phyloP scores from a whole-genome alignment of 805 yeast species.

The Candida lessepsii region DNA sequence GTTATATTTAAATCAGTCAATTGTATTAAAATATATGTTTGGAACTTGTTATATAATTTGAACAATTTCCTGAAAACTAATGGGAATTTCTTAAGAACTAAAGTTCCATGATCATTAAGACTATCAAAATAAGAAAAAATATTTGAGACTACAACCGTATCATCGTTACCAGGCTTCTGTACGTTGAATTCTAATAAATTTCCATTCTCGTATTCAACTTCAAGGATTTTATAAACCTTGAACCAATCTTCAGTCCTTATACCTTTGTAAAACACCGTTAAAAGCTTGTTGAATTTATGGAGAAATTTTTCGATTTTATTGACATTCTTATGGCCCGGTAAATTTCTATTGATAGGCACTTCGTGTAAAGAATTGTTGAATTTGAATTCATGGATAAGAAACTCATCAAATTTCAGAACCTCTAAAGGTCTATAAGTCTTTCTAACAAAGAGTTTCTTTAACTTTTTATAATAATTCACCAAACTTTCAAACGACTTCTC shows the following conservation, averaged over 20 bases:
- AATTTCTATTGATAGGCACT: constrained; percentile 46
- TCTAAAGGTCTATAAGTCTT: constrained; percentile 65
- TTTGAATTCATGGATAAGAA: constrained; percentile 39
- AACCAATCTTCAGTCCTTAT: constrained; percentile 77
- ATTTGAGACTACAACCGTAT: constrained; percentile 60
- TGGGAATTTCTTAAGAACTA: constrained; percentile 54
- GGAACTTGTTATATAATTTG: constrained; percentile 65
- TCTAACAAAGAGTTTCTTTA: constrained; percentile 68
- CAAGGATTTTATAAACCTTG: constrained; percentile 68
- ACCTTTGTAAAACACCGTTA: constrained; percentile 54
- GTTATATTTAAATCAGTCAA: constrained; percentile 61
- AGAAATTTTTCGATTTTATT: constrained; percentile 60
- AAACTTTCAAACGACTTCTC: constrained; percentile 38
- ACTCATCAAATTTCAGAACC: constrained; percentile 37
- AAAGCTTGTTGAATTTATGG: constrained; percentile 59
- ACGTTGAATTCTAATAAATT: constrained; percentile 57
- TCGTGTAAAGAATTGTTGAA: constrained; percentile 42
- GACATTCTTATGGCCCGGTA: constrained; percentile 45
- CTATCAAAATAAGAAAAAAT: constrained; percentile 69
- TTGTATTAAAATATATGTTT: constrained; percentile 61
- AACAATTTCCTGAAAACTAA: constrained; percentile 63
- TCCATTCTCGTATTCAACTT: constrained; percentile 59
- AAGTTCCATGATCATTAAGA: constrained; percentile 46
- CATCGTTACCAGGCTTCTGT: constrained; percentile 46
- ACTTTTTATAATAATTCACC: constrained; percentile 55